Conservation (phyloP, 106 monocot genomes). For the Allium fistulosum region DNA sequence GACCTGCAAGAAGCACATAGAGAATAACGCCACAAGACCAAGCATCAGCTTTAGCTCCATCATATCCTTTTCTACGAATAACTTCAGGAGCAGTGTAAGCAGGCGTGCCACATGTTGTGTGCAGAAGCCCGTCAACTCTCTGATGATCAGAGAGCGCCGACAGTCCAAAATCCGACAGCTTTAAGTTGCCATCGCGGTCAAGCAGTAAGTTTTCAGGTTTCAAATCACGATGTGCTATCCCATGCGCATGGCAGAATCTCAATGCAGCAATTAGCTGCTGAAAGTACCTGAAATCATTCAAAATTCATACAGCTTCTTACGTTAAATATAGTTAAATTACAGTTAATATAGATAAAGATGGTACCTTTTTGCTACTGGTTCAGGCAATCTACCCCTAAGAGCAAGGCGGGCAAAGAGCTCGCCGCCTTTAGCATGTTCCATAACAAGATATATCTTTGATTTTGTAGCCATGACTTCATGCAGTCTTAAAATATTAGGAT, state of each 20-base stretch:
- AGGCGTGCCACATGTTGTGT: slow-evolving; percentile 56
- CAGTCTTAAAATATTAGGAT: slow-evolving; percentile 39
- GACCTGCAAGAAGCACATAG: slow-evolving; percentile 25
- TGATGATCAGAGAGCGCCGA: slow-evolving; percentile 49
- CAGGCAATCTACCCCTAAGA: slow-evolving; percentile 17
- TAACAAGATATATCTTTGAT: slow-evolving; percentile 40
- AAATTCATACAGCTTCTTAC: too few species aligned
- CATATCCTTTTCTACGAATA: too few species aligned
- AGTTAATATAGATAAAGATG: too few species aligned
- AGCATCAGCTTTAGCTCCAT: too few species aligned
- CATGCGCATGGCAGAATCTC: slow-evolving; percentile 68
- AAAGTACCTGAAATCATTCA: slow-evolving; percentile 28
- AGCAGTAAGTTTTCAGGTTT: slow-evolving; percentile 83
- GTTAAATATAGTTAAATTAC: too few species aligned
- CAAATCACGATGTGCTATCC: slow-evolving; percentile 74
- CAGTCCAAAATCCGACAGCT: slow-evolving; percentile 76
- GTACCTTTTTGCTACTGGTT: slow-evolving; percentile 15
- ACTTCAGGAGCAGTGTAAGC: slow-evolving; percentile 66
- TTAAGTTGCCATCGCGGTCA: slow-evolving; percentile 41
- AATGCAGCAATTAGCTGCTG: slow-evolving; percentile 72
- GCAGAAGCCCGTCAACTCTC: slow-evolving; percentile 39
- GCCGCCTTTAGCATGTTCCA: slow-evolving; percentile 39
- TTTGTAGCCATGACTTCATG: slow-evolving; percentile 45
- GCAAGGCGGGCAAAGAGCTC: slow-evolving; percentile 26
- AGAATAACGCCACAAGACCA: too few species aligned